Conservation (phyloP, 768 basidiomycete genomes). For the Suillus spraguei region DNA sequence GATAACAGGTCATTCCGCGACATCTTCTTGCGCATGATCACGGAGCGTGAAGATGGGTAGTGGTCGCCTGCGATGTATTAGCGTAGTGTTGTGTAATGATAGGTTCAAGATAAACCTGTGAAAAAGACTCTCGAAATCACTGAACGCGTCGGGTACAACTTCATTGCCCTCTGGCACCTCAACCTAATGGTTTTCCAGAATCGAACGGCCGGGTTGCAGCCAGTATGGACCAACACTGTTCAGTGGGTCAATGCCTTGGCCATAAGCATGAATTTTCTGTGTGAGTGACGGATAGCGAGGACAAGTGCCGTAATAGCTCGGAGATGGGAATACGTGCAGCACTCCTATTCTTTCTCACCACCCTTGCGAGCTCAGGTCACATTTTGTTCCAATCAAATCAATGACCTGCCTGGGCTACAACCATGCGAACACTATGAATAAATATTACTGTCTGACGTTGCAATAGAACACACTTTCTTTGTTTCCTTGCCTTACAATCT, state of each 20-base stretch:
- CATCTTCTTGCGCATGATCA: constrained; percentile 60
- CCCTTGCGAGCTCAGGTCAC: constrained; percentile 67
- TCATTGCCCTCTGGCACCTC: constrained; percentile 60
- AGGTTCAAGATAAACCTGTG: constrained; percentile 42
- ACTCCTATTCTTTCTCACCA: constrained; percentile 58
- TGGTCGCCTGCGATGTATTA: constrained; percentile 38
- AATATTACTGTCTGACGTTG: too few species aligned
- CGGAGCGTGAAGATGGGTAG: constrained; percentile 38
- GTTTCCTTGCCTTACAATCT: too few species aligned
- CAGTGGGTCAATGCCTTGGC: constrained; percentile 51
- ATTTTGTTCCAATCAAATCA: constrained; percentile 79
- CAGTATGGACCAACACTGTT: constrained; percentile 69
- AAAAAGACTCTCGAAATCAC: constrained; percentile 55
- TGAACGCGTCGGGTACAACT: constrained; percentile 38
- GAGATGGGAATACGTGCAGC: constrained; percentile 46
- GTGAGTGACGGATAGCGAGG: constrained; percentile 50
- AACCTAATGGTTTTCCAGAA: constrained; percentile 69
- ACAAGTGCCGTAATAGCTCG: background rate
- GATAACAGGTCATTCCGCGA: constrained; percentile 68
- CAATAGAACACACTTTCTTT: too few species aligned
- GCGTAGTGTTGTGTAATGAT: background rate
- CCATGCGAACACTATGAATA: background rate
- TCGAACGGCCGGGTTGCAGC: constrained; percentile 74
- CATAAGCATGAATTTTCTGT: constrained; percentile 62
- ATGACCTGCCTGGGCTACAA: constrained; percentile 73